Percentiles rank a stretch among this genome's conserved stretches.
Conservation (phyloP, 192 early-diverging fungal species). For the Ramicandelaber brevisporus region DNA sequence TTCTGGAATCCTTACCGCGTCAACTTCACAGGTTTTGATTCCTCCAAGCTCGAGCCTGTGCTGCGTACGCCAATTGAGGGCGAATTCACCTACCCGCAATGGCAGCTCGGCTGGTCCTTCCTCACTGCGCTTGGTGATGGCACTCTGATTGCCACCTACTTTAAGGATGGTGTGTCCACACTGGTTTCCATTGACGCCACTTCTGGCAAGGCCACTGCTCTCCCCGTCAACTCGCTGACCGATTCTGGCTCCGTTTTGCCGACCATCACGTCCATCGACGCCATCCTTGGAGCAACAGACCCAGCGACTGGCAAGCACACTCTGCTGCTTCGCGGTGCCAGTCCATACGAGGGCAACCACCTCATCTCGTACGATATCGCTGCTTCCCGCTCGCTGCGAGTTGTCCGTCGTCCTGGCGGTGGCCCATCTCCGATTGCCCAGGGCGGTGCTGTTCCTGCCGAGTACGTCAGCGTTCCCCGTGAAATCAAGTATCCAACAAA, state of each 20-base stretch:
- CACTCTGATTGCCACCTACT: conserved; percentile 6
- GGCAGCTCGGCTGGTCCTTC: conserved; percentile 17
- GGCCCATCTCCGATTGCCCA: conserved; percentile 1
- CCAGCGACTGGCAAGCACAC: conserved; percentile 7
- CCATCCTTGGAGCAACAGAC: no score
- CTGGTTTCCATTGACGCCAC: conserved; percentile 10
- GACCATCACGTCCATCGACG: no score
- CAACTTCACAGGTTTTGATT: conserved; percentile 3
- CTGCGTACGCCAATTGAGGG: conserved; percentile 20
- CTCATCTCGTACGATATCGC: conserved; percentile 12
- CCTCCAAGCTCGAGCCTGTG: conserved; percentile 8
- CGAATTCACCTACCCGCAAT: conserved; percentile 36
- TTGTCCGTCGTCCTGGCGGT: background rate
- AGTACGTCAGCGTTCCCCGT: conserved; percentile 31
- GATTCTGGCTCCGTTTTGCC: no score
- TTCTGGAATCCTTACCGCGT: conserved; percentile 46
- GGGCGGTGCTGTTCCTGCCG: background rate
- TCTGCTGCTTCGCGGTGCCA: conserved; percentile 10
- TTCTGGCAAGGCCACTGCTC: no score
- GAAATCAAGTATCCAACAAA: conserved; percentile 31
- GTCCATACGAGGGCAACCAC: conserved; percentile 5
- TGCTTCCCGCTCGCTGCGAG: conserved; percentile 2
- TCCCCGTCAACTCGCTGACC: no score
- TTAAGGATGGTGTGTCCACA: conserved; percentile 1
- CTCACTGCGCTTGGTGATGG: conserved; percentile 7